Evolutionary conservation across 306 rosid species (phyloP).

Genomic region (Pyrus pyrifolia): DNA sequence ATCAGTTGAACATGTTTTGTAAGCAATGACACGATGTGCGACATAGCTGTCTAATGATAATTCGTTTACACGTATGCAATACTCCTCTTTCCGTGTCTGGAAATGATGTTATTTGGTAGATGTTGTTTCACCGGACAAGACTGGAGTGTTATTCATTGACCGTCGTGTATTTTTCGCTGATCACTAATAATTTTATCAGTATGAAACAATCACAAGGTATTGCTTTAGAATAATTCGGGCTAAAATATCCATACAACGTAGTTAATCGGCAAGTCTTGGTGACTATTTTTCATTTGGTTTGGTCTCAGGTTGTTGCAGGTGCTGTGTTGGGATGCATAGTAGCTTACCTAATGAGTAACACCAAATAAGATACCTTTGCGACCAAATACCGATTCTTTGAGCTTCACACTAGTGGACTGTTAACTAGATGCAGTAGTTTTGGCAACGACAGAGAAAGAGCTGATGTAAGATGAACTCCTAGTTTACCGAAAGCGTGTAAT

Average conservation of each 20-base stretch:
- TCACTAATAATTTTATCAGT: background rate
- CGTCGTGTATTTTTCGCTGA: background rate
- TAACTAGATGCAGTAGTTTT: background rate
- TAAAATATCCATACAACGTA: no score
- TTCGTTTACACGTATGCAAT: background rate
- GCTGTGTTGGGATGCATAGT: conserved; percentile 69
- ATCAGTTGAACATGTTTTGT: background rate
- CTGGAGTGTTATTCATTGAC: background rate
- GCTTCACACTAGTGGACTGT: conserved; percentile 1
- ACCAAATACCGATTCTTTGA: conserved; percentile 11
- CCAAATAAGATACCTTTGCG: conserved; percentile 16
- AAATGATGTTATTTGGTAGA: background rate
- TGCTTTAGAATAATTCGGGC: background rate
- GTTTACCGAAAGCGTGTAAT: conserved; percentile 13
- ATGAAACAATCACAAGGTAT: background rate
- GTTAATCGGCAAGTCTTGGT: background rate
- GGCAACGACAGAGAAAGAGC: conserved; percentile 3
- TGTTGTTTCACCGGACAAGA: background rate
- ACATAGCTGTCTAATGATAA: background rate
- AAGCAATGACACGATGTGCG: background rate
- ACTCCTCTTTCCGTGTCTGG: background rate
- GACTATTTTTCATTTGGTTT: background rate
- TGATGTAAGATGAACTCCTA: conserved; percentile 4
- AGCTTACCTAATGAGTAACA: conserved; percentile 44
- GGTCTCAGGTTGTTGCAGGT: conserved; percentile 72